Conservation (phyloP, 805 yeast genomes). For the Saccharomycopsis microspora region DNA sequence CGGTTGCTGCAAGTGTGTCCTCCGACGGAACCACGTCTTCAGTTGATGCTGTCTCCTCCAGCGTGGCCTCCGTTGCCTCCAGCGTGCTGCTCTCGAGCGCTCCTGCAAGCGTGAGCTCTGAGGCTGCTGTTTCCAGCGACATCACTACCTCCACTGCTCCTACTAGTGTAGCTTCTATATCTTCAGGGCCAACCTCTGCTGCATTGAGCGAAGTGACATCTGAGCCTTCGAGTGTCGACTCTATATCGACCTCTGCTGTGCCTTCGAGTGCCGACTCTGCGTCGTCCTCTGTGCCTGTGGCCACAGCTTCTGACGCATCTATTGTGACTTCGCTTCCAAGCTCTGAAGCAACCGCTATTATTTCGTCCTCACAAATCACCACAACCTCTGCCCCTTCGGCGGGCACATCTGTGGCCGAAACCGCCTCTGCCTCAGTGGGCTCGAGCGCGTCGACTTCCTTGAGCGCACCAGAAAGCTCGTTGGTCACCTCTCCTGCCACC, state of each 20-base stretch:
- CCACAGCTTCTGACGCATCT: slow-evolving; percentile 1
- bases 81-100: not conserved
- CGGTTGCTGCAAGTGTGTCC: not conserved
- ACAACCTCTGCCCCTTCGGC: slow-evolving; percentile 5
- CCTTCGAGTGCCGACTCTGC: not conserved
- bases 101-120: not conserved
- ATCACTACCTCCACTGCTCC: not conserved
- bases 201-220: too few relatives aligned
- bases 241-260: not conserved
- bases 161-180: not conserved
- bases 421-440: not conserved
- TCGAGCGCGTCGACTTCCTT: too few relatives aligned
- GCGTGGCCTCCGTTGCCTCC: not conserved
- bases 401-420: slow-evolving; percentile 5
- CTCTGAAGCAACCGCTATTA: not conserved
- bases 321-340: not conserved
- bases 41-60: not conserved
- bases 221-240: not conserved
- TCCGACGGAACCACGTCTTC: not conserved
- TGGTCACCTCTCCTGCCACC: too few relatives aligned
- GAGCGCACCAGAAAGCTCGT: too few relatives aligned
- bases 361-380: not conserved
- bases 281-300: not conserved
- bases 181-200: too few relatives aligned
- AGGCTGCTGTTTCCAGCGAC: not conserved